A percentile compares a stretch with the other conserved stretches of the same genome.
Evolutionary conservation across 2,329 filamentous ascomycete species (phyloP).

Genomic region (Aspergillus arachidicola): DNA sequence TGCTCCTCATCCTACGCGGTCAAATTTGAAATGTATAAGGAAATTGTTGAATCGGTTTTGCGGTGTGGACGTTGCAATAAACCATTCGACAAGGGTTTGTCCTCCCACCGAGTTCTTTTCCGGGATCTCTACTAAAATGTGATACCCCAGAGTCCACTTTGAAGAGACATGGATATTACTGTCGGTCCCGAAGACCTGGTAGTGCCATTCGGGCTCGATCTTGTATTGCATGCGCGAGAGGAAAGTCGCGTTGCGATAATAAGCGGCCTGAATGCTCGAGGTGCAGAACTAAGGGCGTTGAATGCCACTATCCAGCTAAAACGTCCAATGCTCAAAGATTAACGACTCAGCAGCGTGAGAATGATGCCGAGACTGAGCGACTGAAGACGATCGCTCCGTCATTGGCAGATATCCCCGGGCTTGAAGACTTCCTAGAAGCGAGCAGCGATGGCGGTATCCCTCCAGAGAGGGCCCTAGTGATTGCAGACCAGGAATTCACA

Average conservation of each 20-base stretch:
- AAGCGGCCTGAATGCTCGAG: conserved; percentile 41
- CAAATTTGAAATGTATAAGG: background rate
- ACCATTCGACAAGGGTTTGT: background rate
- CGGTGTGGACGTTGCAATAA: background rate
- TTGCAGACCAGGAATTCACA: background rate
- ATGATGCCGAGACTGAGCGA: background rate
- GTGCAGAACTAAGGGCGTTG: conserved; percentile 37
- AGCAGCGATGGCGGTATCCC: background rate
- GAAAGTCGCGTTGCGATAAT: conserved; percentile 45
- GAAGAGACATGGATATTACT: conserved; percentile 51
- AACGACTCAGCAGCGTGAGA: no score
- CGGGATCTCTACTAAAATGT: background rate
- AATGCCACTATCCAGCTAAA: conserved; percentile 41
- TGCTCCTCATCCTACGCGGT: background rate
- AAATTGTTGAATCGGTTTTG: background rate
- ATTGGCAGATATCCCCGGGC: background rate
- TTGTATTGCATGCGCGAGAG: conserved; percentile 41
- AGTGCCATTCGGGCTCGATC: conserved; percentile 33
- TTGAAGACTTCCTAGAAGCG: background rate
- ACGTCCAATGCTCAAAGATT: conserved; percentile 1
- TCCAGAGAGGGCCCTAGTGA: background rate
- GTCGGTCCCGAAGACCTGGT: conserved; percentile 40
- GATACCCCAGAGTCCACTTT: conserved; percentile 39
- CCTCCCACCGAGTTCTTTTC: background rate
- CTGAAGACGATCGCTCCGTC: background rate